Evolutionary conservation across 2,329 filamentous ascomycete genomes (phyloP).

Genomic region (Talaromyces piceae): DNA sequence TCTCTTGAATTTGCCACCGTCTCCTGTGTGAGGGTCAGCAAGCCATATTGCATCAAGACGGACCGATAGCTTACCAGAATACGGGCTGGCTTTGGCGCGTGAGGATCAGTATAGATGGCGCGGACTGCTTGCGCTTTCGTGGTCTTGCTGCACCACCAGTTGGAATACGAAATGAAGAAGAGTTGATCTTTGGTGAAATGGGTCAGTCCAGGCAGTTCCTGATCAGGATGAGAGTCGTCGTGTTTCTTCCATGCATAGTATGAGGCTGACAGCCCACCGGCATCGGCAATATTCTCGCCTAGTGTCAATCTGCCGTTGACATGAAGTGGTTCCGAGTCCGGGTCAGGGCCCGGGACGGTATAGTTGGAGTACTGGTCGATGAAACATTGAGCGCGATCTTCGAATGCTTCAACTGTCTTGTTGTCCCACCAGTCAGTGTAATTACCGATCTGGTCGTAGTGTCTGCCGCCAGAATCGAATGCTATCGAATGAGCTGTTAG

Average conservation of each 20-base stretch:
- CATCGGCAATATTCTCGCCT: slow-evolving; percentile 65
- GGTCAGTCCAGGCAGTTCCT: slow-evolving; percentile 53
- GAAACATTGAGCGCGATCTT: slow-evolving; percentile 56
- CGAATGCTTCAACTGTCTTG: slow-evolving; percentile 51
- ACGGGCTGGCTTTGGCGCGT: slow-evolving; percentile 57
- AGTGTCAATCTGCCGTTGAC: slow-evolving; percentile 58
- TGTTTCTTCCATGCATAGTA: slow-evolving; percentile 60
- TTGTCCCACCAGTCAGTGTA: slow-evolving; percentile 62
- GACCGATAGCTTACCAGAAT: slow-evolving; percentile 34
- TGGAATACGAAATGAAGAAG: slow-evolving; percentile 60
- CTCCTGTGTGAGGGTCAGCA: slow-evolving; percentile 31
- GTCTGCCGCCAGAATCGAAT: slow-evolving; percentile 59
- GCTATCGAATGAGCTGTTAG: slow-evolving; percentile 28
- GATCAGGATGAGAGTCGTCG: slow-evolving; percentile 44
- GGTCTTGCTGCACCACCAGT: slow-evolving; percentile 60
- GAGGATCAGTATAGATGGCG: slow-evolving; percentile 55
- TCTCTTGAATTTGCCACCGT: slow-evolving; percentile 61
- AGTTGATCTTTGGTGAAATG: slow-evolving; percentile 60
- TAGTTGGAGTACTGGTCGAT: slow-evolving; percentile 60
- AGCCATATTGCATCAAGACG: background rate
- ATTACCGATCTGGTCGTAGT: slow-evolving; percentile 59
- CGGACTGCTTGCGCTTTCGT: slow-evolving; percentile 52
- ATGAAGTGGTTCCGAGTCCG: slow-evolving; percentile 49
- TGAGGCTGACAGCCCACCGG: slow-evolving; percentile 56
- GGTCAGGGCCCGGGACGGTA: slow-evolving; percentile 45